Percentiles rank a stretch among this genome's conserved stretches.
Evolutionary conservation across 176 grass and related monocot species (phyloP).

Genomic region (Cymbopogon citratus): DNA sequence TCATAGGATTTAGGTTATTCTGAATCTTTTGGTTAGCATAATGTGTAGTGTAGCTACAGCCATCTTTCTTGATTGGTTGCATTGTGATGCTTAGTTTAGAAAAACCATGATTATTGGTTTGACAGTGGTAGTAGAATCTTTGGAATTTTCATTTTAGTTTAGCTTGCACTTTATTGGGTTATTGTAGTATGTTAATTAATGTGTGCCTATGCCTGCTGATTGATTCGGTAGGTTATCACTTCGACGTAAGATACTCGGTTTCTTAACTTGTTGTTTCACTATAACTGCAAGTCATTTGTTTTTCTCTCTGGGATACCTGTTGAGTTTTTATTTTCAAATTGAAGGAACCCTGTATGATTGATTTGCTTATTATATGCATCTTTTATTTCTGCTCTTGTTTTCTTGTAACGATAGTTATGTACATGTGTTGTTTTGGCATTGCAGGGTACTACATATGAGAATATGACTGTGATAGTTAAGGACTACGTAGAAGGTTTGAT

Average conservation of each 20-base stretch:
- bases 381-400: slow-evolving; percentile 37
- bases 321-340: neutral
- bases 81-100: neutral
- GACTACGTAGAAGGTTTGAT: slow-evolving; percentile 81
- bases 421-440: slow-evolving; percentile 19
- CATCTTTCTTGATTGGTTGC: neutral
- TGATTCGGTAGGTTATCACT: neutral
- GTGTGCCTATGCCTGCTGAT: neutral
- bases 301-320: neutral
- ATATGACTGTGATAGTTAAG: slow-evolving; percentile 86
- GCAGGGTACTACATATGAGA: slow-evolving; percentile 90
- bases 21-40: neutral
- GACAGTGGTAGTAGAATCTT: neutral
- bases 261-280: neutral
- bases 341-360: neutral
- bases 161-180: neutral
- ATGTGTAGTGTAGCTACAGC: neutral
- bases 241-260: neutral
- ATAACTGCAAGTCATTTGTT: neutral
- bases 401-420: slow-evolving; percentile 17
- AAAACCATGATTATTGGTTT: neutral
- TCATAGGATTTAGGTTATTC: neutral
- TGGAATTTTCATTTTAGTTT: neutral
- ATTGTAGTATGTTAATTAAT: neutral
- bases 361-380: neutral